phyloP scores from a whole-genome alignment of 257 asterid genomes.

The Striga asiatica region DNA sequence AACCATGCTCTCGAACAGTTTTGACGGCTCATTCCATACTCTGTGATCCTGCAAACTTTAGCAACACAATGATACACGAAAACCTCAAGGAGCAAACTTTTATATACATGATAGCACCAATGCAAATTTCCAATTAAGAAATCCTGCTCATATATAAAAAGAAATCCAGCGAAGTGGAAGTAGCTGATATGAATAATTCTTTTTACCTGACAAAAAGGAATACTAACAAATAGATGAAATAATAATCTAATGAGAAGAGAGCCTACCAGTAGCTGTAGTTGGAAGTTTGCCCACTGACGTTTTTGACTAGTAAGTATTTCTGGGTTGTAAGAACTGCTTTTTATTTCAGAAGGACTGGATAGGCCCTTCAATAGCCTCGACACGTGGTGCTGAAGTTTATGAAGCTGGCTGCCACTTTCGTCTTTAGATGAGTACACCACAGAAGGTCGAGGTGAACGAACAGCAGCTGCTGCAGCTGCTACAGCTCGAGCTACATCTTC shows the following conservation, averaged over 20 bases:
- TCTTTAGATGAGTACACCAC: constrained; percentile 84
- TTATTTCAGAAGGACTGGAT: constrained; percentile 71
- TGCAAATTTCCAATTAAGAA: not conserved
- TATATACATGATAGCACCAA: not conserved
- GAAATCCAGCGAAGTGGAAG: not conserved
- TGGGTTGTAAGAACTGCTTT: constrained; percentile 75
- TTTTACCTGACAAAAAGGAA: too few species aligned
- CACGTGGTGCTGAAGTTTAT: constrained; percentile 74
- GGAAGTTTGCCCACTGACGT: constrained; percentile 98
- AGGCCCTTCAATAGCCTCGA: constrained; percentile 79
- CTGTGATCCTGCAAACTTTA: constrained; percentile 69
- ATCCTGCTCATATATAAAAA: too few species aligned
- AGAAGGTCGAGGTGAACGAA: constrained; percentile 77
- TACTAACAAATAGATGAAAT: constrained; percentile 5
- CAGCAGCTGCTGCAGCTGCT: constrained; percentile 92
- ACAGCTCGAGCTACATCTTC: constrained; percentile 97
- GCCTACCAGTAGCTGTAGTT: constrained; percentile 81
- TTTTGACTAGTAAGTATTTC: constrained; percentile 93
- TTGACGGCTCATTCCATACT: constrained; percentile 86
- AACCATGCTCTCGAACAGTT: constrained; percentile 91
- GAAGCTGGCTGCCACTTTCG: constrained; percentile 68
- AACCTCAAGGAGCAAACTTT: constrained; percentile 16
- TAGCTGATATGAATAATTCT: too few species aligned
- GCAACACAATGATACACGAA: constrained; percentile 27
- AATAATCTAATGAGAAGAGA: constrained; percentile 17